Evolutionary conservation across 2,329 filamentous ascomycete genomes (phyloP), one percentile per base, ranked within the genome.

Genomic region (Phialophora chinensis): DNA sequence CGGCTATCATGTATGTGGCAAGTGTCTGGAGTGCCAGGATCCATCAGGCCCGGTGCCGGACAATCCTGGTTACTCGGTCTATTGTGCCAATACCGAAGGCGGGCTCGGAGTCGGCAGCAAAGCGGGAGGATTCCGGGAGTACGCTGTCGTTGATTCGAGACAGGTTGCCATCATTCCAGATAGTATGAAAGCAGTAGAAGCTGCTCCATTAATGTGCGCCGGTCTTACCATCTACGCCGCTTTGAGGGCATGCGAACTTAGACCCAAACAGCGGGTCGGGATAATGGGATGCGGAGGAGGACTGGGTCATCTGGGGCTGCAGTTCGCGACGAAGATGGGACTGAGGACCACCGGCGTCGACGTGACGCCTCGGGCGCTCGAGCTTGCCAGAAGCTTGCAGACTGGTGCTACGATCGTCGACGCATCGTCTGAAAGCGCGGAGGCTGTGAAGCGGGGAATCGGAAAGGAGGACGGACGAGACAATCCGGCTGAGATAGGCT

Each of bases 301-400:
- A 1, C 83, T 93, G 0, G 91, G 91, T 3, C 91, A 93, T 76
- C 76, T 93, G 35, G 91, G 90, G 0, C 87, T 93, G 29, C 90
- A 93, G 75, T 93, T 89, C 75, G 90, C 90, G 3, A 82, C 81
- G 58, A 88, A 88, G 78, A 92, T 93, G 90, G 91, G 91, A 2
- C 92, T 90, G 77, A 84, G 86, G 7, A 63, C 63, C 4, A 74
- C 76, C 6, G 75, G 77, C 92, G 57, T 89, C 85, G n/a, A 85
- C 86, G 0, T 87, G 47, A 71, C 87, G 11, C 84, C 86, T 67
- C 82, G 81, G 71, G 93, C 93, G 82, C 84, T 85, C 67, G 84
- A 87, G 0, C 90, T 93, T 72, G 90, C 90, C 0, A 76, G 78
- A 63, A 74, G 83, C 72, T 79, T 91, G 1, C 88, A 88, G 38